phyloP scores from a whole-genome alignment of 345 rosid genomes.

The Populus davidiana region DNA sequence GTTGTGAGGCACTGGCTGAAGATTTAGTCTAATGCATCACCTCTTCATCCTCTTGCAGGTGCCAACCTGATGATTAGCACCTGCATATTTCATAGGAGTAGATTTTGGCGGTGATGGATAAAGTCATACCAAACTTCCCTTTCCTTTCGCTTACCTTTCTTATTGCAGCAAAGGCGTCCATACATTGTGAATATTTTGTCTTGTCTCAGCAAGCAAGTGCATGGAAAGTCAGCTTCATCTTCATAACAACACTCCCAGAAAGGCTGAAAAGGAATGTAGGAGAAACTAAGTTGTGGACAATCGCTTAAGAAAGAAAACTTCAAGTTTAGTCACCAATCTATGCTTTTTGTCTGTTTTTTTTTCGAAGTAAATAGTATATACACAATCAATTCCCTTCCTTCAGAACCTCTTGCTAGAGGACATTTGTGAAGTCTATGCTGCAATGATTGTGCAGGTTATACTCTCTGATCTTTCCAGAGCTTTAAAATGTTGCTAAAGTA shows the following conservation, averaged over 20 bases:
- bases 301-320: background rate
- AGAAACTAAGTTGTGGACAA: background rate
- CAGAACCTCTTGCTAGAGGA: background rate
- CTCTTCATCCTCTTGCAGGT: background rate
- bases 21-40: background rate
- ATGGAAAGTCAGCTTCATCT: background rate
- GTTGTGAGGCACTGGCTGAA: background rate
- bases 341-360: too few species aligned
- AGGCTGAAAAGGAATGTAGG: background rate
- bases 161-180: background rate
- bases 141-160: background rate
- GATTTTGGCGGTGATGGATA: background rate
- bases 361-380: background rate
- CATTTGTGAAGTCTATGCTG: background rate
- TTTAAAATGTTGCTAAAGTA: too few species aligned
- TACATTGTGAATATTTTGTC: background rate
- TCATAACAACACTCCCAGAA: background rate
- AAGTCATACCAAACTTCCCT: background rate
- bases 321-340: background rate
- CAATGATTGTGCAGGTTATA: too few species aligned
- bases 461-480: too few species aligned
- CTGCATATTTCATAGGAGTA: background rate
- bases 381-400: too few species aligned
- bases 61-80: background rate
- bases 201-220: background rate